Evolutionary conservation across 768 basidiomycete genomes (phyloP), one percentile per base, ranked within the genome.

Genomic region (Phylloporus scabripes): DNA sequence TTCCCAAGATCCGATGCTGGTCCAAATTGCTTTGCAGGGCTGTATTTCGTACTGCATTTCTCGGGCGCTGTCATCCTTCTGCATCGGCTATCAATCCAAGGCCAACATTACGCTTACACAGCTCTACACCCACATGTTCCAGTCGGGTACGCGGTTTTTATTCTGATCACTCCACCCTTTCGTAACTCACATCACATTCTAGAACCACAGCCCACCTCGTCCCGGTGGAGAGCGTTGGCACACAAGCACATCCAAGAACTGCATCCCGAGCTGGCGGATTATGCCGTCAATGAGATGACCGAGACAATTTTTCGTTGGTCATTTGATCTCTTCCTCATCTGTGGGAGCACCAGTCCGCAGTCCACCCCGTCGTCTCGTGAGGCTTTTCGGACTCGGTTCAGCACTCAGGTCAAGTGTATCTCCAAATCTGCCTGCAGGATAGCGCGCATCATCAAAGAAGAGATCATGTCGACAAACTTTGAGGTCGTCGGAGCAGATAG

Each of bases 151-250:
- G 74, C 68, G 29, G 21, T 36, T 38, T n/a, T 23, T 29, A 7
- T 46, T 29, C 28, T 34, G 20, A 23, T 36, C 26, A 44, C 32
- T 5, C 42, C 40, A 23, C 37, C 2, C 20, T 50, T 42, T 23
- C 49, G 46, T 53, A 34, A 50, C 45, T 68, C 43, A 64, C 46
- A 15, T 41, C 32, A 17, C 24, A 26, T 33, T 26, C 48, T 14
- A 80, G 87, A 88, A 62, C 82, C 84, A 23, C 87, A 90, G 62
- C 85, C 87, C 4, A 85, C 81, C 0, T 84, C 85, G 2, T 81
- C 85, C 0, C 80, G 83, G 59, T 90, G 87, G 87, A 76, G 87
- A 41, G 78, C 86, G 0, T 69, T 90, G 37, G 80, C 87, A 1
- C 86, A 87, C 58, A 72, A 73, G 37, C 77, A 85, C 45, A 82